A percentile compares a stretch with the other conserved stretches of the same genome.
Evolutionary conservation across 345 rosid genomes (phyloP).

Genomic region (Excoecaria agallocha): DNA sequence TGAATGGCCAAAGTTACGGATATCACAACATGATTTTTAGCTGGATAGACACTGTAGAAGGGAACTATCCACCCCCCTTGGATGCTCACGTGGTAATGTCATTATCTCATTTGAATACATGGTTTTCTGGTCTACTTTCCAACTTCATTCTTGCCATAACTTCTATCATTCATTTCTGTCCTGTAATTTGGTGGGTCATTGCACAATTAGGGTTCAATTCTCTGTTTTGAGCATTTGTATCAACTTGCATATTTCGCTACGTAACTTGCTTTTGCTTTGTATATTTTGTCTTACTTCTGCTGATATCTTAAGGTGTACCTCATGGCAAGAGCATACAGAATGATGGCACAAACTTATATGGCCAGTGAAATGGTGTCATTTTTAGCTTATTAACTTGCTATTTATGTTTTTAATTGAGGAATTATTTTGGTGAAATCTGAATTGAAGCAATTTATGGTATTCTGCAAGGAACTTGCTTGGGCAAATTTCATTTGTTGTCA

Average conservation of each 20-base stretch:
- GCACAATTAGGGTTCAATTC: no score
- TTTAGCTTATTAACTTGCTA: not conserved
- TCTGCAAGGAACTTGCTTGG: not conserved
- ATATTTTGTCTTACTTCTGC: not conserved
- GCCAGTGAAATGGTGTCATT: not conserved
- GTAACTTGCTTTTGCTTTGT: not conserved
- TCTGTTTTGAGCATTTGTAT: not conserved
- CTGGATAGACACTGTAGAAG: constrained; percentile 89
- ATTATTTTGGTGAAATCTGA: not conserved
- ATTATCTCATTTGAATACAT: constrained; percentile 11
- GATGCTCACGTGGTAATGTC: constrained; percentile 81
- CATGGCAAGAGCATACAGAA: not conserved
- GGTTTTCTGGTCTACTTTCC: not conserved
- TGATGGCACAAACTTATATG: not conserved
- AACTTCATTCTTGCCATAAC: no score
- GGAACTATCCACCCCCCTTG: constrained; percentile 93
- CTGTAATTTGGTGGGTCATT: constrained; percentile 1
- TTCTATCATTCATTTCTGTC: not conserved
- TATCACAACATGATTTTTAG: constrained; percentile 98
- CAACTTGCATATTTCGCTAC: not conserved
- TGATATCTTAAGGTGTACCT: constrained; percentile 1
- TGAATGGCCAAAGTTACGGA: constrained; percentile 89
- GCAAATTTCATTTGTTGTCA: not conserved
- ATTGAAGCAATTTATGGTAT: not conserved
- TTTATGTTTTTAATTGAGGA: not conserved